A percentile compares a stretch with the other conserved stretches of the same genome.
Conservation (phyloP, 352 stramenopile species). For the Globisporangium rhizosaccharum region DNA sequence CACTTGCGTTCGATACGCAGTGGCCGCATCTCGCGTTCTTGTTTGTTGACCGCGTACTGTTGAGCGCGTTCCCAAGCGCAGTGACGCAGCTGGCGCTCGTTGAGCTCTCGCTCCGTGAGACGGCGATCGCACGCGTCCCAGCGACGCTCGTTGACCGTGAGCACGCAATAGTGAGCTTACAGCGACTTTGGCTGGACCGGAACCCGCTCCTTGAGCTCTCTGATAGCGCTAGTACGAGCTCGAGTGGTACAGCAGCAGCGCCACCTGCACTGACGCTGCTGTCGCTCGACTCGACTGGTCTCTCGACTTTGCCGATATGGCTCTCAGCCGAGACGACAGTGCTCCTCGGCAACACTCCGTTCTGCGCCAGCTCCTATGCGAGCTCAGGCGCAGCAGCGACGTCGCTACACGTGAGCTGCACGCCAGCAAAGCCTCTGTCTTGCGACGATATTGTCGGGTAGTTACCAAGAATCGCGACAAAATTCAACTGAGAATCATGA, state of each 20-base stretch:
- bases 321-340: background rate
- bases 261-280: background rate
- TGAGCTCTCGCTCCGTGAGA: constrained; percentile 5
- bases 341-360: background rate
- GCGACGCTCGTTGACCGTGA: background rate
- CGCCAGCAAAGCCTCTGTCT: too few relatives aligned
- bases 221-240: background rate
- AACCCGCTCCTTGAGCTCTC: constrained; percentile 2
- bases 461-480: too few relatives aligned
- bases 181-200: constrained; percentile 3
- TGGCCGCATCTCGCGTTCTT: constrained; percentile 3
- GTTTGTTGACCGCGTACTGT: background rate
- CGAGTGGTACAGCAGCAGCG: too few relatives aligned
- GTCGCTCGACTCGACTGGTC: constrained; percentile 3
- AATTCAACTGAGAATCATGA: too few relatives aligned
- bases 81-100: background rate
- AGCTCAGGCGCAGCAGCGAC: too few relatives aligned
- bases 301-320: background rate
- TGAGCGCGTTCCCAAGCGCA: background rate
- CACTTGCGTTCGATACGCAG: background rate
- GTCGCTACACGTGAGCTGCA: too few relatives aligned
- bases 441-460: too few relatives aligned
- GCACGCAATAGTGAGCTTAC: too few relatives aligned
- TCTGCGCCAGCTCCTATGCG: background rate
- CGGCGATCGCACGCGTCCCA: background rate